phyloP scores from a whole-genome alignment of 2,329 filamentous ascomycete genomes.

The Plectosphaerella plurivora region DNA sequence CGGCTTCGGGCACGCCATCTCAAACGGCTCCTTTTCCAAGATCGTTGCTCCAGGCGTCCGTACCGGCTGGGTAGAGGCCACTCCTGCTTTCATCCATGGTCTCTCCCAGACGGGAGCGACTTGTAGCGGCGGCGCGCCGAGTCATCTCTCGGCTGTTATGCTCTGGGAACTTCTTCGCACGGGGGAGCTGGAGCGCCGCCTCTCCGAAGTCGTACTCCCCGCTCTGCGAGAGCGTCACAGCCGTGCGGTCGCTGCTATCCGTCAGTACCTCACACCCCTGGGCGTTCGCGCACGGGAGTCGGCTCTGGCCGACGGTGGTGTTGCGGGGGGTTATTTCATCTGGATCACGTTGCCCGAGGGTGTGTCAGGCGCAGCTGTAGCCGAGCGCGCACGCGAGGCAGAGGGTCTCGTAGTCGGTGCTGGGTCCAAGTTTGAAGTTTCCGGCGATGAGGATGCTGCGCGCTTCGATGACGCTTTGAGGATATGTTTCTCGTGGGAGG shows the following conservation, averaged over 20 bases:
- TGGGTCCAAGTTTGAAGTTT: slow-evolving; percentile 67
- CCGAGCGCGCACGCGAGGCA: slow-evolving; percentile 51
- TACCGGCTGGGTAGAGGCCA: slow-evolving; percentile 84
- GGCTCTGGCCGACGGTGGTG: slow-evolving; percentile 32
- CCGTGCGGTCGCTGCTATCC: slow-evolving; percentile 54
- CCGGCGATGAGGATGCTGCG: slow-evolving; percentile 46
- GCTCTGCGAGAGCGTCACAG: slow-evolving; percentile 39
- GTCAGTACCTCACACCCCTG: slow-evolving; percentile 55
- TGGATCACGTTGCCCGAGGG: slow-evolving; percentile 64
- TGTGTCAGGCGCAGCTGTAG: slow-evolving; percentile 49
- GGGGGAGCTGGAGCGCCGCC: slow-evolving; percentile 38
- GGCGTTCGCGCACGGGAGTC: slow-evolving; percentile 44
- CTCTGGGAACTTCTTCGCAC: slow-evolving; percentile 41
- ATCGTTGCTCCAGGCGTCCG: slow-evolving; percentile 75
- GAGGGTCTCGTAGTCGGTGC: slow-evolving; percentile 65
- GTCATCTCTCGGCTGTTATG: slow-evolving; percentile 48
- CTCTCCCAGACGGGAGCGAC: slow-evolving; percentile 49
- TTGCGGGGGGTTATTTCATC: slow-evolving; percentile 81
- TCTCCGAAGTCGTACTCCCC: slow-evolving; percentile 37
- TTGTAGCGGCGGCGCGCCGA: slow-evolving; percentile 53
- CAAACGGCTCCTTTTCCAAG: slow-evolving; percentile 90
- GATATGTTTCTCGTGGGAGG: slow-evolving; percentile 70
- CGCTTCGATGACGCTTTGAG: slow-evolving; percentile 58
- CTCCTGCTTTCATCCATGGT: slow-evolving; percentile 46
- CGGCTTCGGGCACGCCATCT: slow-evolving; percentile 72